Base-by-base conservation (phyloP, 2,329 filamentous ascomycete genomes). In the Dactylellina cionopaga region DNA sequence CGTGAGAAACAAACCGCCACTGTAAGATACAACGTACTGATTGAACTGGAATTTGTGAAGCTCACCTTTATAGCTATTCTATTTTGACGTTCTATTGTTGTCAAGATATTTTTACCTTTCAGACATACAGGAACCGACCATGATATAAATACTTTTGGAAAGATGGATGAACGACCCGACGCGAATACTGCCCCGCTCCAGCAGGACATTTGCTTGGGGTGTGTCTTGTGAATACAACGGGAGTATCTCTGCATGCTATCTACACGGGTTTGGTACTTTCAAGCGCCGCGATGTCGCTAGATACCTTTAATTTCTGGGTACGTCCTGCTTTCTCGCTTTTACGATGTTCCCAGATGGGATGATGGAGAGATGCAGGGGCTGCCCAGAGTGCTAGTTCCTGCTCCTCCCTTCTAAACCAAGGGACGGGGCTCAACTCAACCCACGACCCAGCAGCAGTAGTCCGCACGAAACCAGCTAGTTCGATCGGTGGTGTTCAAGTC, bases 81-180 rank as follows among this genome's bases (percentile, higher is more conserved):
- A 31, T 66, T 65, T 51, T 17, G 31, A 58, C 33, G 35, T 25
- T 15, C 24, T 43, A n/a, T 58, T 66, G 62, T n/a, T 27, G 51
- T 65, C 39, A 55, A 58, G 41, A 66, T 66, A 58, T 49, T 58
- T 66, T 58, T 41, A 66, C n/a, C n/a, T 51, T 56, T 49, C 41
- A 66, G 44, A 66, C 62, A 55, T 27, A 47, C 46, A 51, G 62
- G 51, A 58, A 25, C 35, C 31, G 41, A 65, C 17, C 15, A 17
- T 17, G 25, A 58, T 66, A 66, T 66, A 66, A 66, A 66, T 66
- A 66, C 41, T 58, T 54, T 46, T 47, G 33, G 41, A 35, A 35
- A 31, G 19, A 29, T 39, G 43, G 17, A 39, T 7, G 11, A 9
- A 17, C 10, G 33, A 11, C 17, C 5, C 35, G 31, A 35, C 29